Conservation (phyloP, 1,284 basidiomycete genomes). For the Ganoderma multipileum region DNA sequence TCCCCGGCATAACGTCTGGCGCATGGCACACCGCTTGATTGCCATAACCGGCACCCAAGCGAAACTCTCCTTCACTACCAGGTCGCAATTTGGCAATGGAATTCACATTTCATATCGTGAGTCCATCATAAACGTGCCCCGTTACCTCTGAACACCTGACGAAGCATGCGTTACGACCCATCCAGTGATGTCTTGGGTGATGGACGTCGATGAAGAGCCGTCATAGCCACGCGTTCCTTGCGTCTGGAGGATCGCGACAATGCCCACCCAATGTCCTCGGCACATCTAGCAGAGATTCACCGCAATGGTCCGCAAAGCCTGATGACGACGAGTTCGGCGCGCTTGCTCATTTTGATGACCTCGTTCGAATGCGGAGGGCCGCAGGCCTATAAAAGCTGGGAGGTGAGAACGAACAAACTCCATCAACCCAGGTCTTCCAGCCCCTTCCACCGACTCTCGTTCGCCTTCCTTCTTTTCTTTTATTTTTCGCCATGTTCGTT, state of each 20-base stretch:
- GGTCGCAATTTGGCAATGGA: not conserved
- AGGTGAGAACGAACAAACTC: not conserved
- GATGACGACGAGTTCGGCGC: not conserved
- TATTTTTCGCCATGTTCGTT: constrained; percentile 26
- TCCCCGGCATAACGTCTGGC: not conserved
- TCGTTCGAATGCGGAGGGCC: not conserved
- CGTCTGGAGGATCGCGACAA: not conserved
- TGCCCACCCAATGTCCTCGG: not conserved
- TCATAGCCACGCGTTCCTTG: not conserved
- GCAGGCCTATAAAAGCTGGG: not conserved
- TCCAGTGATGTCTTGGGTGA: not conserved
- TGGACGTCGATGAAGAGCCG: not conserved
- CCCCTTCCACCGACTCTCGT: constrained; percentile 17
- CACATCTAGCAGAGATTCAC: not conserved
- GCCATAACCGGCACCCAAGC: not conserved
- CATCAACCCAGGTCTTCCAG: constrained; percentile 22
- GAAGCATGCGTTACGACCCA: not conserved
- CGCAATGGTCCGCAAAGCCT: not conserved
- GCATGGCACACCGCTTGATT: not conserved
- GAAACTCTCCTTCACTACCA: not conserved
- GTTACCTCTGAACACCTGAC: not conserved
- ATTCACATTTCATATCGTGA: not conserved
- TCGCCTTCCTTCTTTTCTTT: constrained; percentile 15
- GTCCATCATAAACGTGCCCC: not conserved
- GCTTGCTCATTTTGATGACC: not conserved